phyloP scores from a whole-genome alignment of 1,284 basidiomycete genomes.

The Earliella scabrosa region DNA sequence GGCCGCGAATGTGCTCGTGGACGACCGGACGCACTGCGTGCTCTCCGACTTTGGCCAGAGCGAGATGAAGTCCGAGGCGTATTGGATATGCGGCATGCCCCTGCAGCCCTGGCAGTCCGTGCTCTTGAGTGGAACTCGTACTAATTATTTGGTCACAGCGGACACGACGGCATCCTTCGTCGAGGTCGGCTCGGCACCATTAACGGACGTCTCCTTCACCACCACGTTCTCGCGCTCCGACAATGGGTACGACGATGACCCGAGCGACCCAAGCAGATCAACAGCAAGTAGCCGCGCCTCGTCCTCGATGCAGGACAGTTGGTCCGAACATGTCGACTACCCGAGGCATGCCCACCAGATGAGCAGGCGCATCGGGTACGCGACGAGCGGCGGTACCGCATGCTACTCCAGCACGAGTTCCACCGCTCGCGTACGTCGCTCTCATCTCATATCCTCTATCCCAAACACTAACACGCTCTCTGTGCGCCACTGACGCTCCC shows the following conservation, averaged over 20 bases:
- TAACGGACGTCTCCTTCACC: constrained; percentile 25
- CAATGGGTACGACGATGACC: not conserved
- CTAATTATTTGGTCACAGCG: constrained; percentile 10
- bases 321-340: constrained; percentile 12
- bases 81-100: constrained; percentile 57
- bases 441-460: not conserved
- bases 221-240: constrained; percentile 17
- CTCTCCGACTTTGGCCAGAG: constrained; percentile 83
- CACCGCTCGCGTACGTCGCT: constrained; percentile 63
- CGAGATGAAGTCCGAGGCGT: constrained; percentile 75
- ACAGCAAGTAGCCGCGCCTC: constrained; percentile 24
- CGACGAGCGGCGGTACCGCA: constrained; percentile 66
- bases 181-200: constrained; percentile 23
- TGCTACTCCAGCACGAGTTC: constrained; percentile 65
- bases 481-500: constrained; percentile 61
- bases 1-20: constrained; percentile 77
- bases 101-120: constrained; percentile 55
- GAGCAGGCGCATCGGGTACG: constrained; percentile 46
- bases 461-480: not conserved
- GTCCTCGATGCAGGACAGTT: constrained; percentile 17
- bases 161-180: constrained; percentile 30
- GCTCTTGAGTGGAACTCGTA: too few relatives aligned
- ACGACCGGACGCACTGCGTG: constrained; percentile 65
- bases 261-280: constrained; percentile 1
- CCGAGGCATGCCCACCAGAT: constrained; percentile 38